Conservation (phyloP, 2,329 filamentous ascomycete species). For the Bipolaris zeicola region DNA sequence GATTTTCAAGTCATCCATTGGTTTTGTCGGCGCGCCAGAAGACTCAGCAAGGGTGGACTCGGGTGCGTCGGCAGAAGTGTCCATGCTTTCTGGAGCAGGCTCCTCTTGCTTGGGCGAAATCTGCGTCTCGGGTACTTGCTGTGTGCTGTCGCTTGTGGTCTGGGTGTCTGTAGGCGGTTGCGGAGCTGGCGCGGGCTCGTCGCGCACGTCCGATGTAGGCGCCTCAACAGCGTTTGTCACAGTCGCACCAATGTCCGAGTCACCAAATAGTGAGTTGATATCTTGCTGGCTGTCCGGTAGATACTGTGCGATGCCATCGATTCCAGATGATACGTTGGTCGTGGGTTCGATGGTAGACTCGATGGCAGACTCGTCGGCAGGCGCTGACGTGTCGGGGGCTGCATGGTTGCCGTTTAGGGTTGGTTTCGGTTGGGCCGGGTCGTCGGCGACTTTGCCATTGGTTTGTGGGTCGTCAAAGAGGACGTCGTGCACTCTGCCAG, state of each 20-base stretch:
- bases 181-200: slow-evolving; percentile 28
- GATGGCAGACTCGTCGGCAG: slow-evolving; percentile 14
- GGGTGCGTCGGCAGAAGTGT: slow-evolving; percentile 27
- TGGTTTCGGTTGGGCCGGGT: slow-evolving; percentile 30
- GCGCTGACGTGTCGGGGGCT: slow-evolving; percentile 29
- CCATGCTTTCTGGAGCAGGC: slow-evolving; percentile 34
- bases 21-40: slow-evolving; percentile 36
- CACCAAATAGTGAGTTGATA: slow-evolving; percentile 48
- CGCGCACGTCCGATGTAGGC: slow-evolving; percentile 44
- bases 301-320: slow-evolving; percentile 52
- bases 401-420: slow-evolving; percentile 41
- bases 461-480: slow-evolving; percentile 43
- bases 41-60: slow-evolving; percentile 18
- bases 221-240: slow-evolving; percentile 51
- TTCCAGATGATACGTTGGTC: slow-evolving; percentile 51
- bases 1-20: slow-evolving; percentile 43
- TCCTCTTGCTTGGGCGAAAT: slow-evolving; percentile 20
- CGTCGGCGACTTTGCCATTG: slow-evolving; percentile 23
- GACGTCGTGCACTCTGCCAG: slow-evolving; percentile 40
- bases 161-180: slow-evolving; percentile 23
- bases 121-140: slow-evolving; percentile 41
- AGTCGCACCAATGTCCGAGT: slow-evolving; percentile 34
- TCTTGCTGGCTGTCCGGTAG: slow-evolving; percentile 50
- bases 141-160: slow-evolving; percentile 32
- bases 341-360: slow-evolving; percentile 46